Evolutionary conservation across 2,329 filamentous ascomycete species (phyloP), one percentile per base, ranked within the genome.

Genomic region (Aureobasidium melanogenum): DNA sequence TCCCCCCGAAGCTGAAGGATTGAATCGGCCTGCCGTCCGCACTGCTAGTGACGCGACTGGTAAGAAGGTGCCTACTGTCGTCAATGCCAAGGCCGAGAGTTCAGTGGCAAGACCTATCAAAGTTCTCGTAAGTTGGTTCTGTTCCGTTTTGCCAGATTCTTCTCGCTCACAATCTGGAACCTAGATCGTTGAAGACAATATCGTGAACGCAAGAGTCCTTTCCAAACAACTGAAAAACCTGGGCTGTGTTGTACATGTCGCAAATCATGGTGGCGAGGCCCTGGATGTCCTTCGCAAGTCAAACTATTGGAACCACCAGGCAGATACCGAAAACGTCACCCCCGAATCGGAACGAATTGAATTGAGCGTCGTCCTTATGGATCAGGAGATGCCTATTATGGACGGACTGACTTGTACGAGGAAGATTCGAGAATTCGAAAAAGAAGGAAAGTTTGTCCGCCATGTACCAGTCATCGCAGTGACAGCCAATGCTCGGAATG

Each of bases 371-470:
- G 85, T 91, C n/a, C 72, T 91, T 9, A 89, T 91, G 87, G 88
- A 91, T 68, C 77, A 90, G 39, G 87, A 90, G 69, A 90, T 90
- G 88, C 88, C 88, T 1, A 81, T 91, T 46, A 91, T 91, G 88
- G 88, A 92, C 67, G 89, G 89, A 38, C 83, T 89, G 72, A 87
- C 87, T 2, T 90, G 88, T 64, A 85, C 88, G 14, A 79, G 81
- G 44, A 82, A 78, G 63, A 91, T 93, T 58, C 81, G 89, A 19
- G 81, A 87, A 63, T 76, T 89, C 19, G 87, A 92, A 70, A 75
- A 74, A 52, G 78, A 83, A 58, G 84, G 84, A 22, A 82, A 79
- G 34, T 81, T 89, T 51, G 77, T 80, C 19, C 76, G 79, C 54
- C 87, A 89, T 68, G 83, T 90, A n/a, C 87, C 88, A 2, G 88